Evolutionary conservation across 2,329 filamentous ascomycete species (phyloP).

Genomic region (Falciphora oryzae): DNA sequence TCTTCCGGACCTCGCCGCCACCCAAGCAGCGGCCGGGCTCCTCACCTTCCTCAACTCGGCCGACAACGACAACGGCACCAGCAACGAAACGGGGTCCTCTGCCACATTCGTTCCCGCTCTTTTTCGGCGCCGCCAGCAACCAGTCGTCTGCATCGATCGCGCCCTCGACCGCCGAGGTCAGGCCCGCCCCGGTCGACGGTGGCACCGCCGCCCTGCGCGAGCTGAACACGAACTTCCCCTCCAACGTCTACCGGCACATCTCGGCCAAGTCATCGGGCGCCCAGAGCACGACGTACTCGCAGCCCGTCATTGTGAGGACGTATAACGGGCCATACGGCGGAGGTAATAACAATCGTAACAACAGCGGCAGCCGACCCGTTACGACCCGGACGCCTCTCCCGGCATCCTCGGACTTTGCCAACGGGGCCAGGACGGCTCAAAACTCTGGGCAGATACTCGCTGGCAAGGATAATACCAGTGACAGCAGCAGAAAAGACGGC

Average conservation of each 20-base stretch:
- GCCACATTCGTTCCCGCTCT: slow-evolving; percentile 44
- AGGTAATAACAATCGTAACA: slow-evolving; percentile 15
- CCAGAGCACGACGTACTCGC: slow-evolving; percentile 53
- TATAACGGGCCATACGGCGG: slow-evolving; percentile 44
- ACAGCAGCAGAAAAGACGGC: background rate
- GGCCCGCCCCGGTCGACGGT: slow-evolving; percentile 50
- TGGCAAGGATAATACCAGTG: background rate
- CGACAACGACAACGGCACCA: slow-evolving; percentile 18
- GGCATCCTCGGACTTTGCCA: slow-evolving; percentile 10
- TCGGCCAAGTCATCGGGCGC: slow-evolving; percentile 52
- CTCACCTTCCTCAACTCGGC: slow-evolving; percentile 19
- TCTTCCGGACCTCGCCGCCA: background rate
- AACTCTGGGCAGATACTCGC: background rate
- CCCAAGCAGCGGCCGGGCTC: slow-evolving; percentile 2
- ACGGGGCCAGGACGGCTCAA: background rate
- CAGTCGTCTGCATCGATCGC: slow-evolving; percentile 48
- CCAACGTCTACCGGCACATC: slow-evolving; percentile 38
- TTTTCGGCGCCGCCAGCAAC: slow-evolving; percentile 37
- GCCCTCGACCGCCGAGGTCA: slow-evolving; percentile 49
- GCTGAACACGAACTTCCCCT: slow-evolving; percentile 52
- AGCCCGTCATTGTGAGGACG: slow-evolving; percentile 60
- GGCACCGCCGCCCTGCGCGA: slow-evolving; percentile 52
- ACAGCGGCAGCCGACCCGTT: slow-evolving; percentile 23
- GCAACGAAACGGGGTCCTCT: slow-evolving; percentile 27
- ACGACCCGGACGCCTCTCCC: slow-evolving; percentile 26